These are phyloP conservation scores for Casuarina equisetifolia DNA, from an alignment of 306 rosid species.

Conservation along the genomic window DNA sequence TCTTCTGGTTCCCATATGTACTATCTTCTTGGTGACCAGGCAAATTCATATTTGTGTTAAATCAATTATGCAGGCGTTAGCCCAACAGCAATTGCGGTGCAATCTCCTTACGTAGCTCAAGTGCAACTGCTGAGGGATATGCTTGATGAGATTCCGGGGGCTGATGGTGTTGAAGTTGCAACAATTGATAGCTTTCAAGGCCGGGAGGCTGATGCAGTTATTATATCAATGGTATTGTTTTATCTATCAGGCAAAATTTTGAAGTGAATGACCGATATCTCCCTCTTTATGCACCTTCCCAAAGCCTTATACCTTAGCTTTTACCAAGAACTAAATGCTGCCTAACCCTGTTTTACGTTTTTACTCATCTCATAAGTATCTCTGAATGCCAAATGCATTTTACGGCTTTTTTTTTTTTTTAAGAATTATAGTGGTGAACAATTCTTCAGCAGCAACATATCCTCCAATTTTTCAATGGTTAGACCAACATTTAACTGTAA, in stretches of 20 bases:
- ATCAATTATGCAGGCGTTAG: slow-evolving; percentile 55
- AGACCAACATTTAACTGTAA: not conserved
- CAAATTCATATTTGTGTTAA: slow-evolving; percentile 23
- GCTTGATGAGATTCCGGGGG: slow-evolving; percentile 69
- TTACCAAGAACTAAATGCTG: not conserved
- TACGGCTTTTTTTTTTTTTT: not conserved
- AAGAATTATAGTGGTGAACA: not conserved
- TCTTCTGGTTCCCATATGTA: not conserved
- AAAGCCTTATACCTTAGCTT: not conserved
- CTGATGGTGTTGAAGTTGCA: slow-evolving; percentile 73
- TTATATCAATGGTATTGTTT: slow-evolving; percentile 74
- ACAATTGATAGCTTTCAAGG: slow-evolving; percentile 92
- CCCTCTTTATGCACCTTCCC: not conserved
- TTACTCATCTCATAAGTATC: not conserved
- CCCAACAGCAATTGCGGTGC: slow-evolving; percentile 72
- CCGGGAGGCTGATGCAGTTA: slow-evolving; percentile 88
- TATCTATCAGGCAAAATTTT: not conserved
- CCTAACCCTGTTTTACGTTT: not conserved
- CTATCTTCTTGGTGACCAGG: not conserved
- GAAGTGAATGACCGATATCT: not conserved
- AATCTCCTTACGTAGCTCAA: slow-evolving; percentile 90
- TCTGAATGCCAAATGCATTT: not conserved
- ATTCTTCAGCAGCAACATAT: not conserved
- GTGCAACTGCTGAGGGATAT: slow-evolving; percentile 79
- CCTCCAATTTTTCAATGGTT: not conserved